Evolutionary conservation across 805 yeast species (phyloP).

Genomic region (Grigorovia jiainica): DNA sequence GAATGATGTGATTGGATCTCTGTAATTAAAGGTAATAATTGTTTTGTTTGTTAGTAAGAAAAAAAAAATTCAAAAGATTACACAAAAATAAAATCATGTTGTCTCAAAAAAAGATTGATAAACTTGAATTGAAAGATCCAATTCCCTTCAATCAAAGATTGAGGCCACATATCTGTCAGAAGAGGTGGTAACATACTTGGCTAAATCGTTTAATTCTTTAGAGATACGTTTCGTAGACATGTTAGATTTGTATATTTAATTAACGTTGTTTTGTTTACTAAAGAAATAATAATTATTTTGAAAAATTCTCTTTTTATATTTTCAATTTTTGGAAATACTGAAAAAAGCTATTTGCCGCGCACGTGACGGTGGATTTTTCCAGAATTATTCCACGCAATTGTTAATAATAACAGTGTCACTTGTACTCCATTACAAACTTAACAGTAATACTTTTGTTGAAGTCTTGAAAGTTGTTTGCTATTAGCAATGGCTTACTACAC

Average conservation of each 20-base stretch:
- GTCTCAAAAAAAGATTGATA: too few species aligned
- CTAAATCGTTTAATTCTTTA: constrained; percentile 90
- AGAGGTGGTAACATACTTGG: constrained; percentile 66
- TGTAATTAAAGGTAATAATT: too few species aligned
- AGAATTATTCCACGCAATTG: too few species aligned
- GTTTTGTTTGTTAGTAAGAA: background rate
- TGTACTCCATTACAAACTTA: too few species aligned
- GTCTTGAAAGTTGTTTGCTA: too few species aligned
- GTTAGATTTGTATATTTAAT: constrained; percentile 5
- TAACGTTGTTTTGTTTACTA: background rate
- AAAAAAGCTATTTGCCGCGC: background rate
- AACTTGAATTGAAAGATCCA: too few species aligned
- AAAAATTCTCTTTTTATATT: background rate
- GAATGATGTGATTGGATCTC: constrained; percentile 98
- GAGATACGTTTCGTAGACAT: constrained; percentile 92
- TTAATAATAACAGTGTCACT: too few species aligned
- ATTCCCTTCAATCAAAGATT: background rate
- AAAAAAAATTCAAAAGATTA: background rate
- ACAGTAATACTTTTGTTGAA: too few species aligned
- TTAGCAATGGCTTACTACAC: too few species aligned
- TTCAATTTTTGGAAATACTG: background rate
- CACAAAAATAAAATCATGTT: background rate
- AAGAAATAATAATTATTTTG: background rate
- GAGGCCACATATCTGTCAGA: background rate
- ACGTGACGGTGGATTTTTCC: background rate